Evolutionary conservation across 495 filamentous ascomycete genomes (phyloP), one percentile per base, ranked within the genome.

Genomic region (Amorphotheca resinae): DNA sequence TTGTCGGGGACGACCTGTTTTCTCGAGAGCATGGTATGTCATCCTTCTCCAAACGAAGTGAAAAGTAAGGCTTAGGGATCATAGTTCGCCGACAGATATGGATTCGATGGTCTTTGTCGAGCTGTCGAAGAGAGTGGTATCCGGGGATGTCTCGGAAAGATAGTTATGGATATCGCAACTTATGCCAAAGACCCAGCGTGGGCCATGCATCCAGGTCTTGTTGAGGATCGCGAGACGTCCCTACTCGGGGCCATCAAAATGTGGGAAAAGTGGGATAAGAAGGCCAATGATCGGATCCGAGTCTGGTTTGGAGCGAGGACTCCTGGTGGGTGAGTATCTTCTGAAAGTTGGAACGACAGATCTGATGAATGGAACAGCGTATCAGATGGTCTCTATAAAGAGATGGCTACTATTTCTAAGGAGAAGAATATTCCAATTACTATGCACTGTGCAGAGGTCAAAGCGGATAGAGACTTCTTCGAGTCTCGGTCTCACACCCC

Each of bases 231-330:
- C n/a, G 63, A 67, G 41, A 66, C 54, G n/a, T 68, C 64, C 0
- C 56, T 71, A 1, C 33, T 59, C 7, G 66, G 65, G 0, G 63
- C 62, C 1, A 14, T 71, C 14, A 54, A 56, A 16, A 67, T 65
- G 64, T 62, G 60, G 55, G 60, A 67, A 57, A 68, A 64, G 33
- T 71, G 66, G 66, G 64, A 69, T 50, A 46, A 51, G n/a, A 38
- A 22, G 23, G 49, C 48, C 23, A 55, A 69, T 45, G 66, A 64
- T 40, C 55, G 69, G 2, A 67, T 72, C 28, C 56, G 62, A 1
- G 65, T 72, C 5, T 72, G 69, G 69, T 69, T 70, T 51, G 67
- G 66, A 12, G 68, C 67, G 0, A 56, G 65, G 28, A 70, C 69
- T 5, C 66, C 69, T 9, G 65, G 69, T 36, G 66, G 66, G 48